Base-by-base conservation (phyloP, 2,329 filamentous ascomycete genomes). In the Acephala macrosclerotiorum region DNA sequence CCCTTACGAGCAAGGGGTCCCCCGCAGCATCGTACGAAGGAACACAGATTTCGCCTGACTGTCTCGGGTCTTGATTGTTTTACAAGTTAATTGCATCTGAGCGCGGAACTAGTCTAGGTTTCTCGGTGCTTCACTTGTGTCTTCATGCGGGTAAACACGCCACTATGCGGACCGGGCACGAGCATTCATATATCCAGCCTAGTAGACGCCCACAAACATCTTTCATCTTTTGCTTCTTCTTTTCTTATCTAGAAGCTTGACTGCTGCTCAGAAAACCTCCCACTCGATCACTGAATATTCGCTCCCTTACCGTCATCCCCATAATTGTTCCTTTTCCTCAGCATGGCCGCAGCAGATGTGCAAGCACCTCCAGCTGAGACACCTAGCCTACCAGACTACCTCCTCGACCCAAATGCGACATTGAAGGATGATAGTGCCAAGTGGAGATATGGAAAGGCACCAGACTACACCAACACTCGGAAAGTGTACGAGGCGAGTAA, bases 381-480 rank as follows among this genome's bases (percentile, higher is more conserved):
- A 18, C 66, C 73, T 29, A 64, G 58, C n/a, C 61, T 68, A 73
- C 86, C 87, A 25, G 87, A 89, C 75, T 89, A 88, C 70, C 79
- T 89, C 61, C 80, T 84, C 20, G 83, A 87, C 68, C 82, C 85
- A 0, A 83, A 89, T 74, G 86, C 87, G 26, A 85, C 88, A 55
- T 79, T 88, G 59, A 81, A 82, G 60, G 85, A 88, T 57, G 76
- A 82, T 12, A 60, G 60, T 29, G 85, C 83, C 12, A 79, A 81
- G 62, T 91, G 88, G 88, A 80, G 88, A 55, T 85, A 89, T 76
- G 86, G 86, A 11, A 77, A 78, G 61, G 81, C 85, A 47, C 89
- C 89, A 0, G 87, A 91, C 73, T 91, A 91, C 75, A 82, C 81
- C 42, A 89, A 88, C 73, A 91, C 88, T 1, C 81, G 89, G 42